Evolutionary conservation across 352 stramenopile species (phyloP), one percentile per base, ranked within the genome.

Genomic region (Phytopythium boreale): DNA sequence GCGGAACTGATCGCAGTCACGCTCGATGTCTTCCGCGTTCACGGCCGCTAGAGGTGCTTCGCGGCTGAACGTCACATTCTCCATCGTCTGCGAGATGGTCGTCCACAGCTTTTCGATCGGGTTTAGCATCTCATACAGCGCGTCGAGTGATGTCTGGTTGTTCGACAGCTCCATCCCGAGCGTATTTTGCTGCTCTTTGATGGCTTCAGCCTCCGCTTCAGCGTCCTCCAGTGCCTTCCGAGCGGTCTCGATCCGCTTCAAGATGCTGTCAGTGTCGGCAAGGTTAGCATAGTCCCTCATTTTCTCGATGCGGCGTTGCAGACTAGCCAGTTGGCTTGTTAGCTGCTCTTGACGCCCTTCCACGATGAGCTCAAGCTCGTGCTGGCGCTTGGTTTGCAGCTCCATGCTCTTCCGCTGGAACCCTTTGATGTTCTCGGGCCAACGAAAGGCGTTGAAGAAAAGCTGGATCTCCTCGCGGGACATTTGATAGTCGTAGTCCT

Each of bases 371-470:
- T 97, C 89, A 37, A 98, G 62, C 60, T 97, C 90, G 60, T 90
- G 80, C 67, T 98, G 93, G 1, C 93, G 77, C 59, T 92, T 94
- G 27, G 83, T 88, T 66, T 97, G 91, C 5, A 97, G 76, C 69
- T 98, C 92, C 50, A 96, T 89, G 64, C 86, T 95, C 68, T 94
- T 93, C n/a, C 87, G 70, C 57, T 97, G 88, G 71, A 97, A 97
- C 0, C 80, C 79, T 69, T 96, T 96, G 55, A 98, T 89, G 37
- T 90, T 95, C 59, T 95, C 85, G 10, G 93, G 92, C 93, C 92
- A 98, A 10, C 87, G 78, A 64, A 93, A 97, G 14, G 88, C 95
- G 26, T 80, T 95, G 63, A 96, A 92, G 60, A 98, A 95, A 26
- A 96, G 75, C 65, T 97, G 85, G 12, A 98, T 81, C 50, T 98